Percentiles rank a stretch among this genome's conserved stretches.
Conservation (phyloP, 805 yeast genomes). For the Candida ovalis region DNA sequence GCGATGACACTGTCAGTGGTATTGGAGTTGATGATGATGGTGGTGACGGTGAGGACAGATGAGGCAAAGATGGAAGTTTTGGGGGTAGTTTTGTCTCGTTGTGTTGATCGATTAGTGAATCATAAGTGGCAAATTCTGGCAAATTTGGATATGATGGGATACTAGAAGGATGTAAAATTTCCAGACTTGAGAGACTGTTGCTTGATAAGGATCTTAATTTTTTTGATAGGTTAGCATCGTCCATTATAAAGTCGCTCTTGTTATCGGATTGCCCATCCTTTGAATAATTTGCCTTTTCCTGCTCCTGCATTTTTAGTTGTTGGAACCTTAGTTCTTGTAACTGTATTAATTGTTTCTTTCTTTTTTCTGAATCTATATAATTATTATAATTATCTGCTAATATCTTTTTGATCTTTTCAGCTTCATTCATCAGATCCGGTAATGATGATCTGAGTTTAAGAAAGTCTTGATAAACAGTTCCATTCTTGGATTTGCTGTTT, state of each 20-base stretch:
- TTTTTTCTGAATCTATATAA: conserved; percentile 20
- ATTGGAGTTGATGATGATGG: conserved; percentile 1
- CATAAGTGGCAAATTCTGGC: conserved; percentile 11
- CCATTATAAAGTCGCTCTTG: conserved; percentile 3
- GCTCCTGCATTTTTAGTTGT: conserved; percentile 19
- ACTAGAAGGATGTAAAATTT: conserved; percentile 4
- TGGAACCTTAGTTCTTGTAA: conserved; percentile 19
- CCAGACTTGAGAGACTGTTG: conserved; percentile 15
- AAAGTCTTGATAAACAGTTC: conserved; percentile 26
- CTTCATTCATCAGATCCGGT: conserved; percentile 28
- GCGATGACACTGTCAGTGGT: neutral
- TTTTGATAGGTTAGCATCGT: conserved; percentile 17
- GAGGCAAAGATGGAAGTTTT: conserved; percentile 6
- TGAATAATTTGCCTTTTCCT: conserved; percentile 9
- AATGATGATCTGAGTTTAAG: conserved; percentile 18
- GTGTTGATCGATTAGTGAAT: neutral
- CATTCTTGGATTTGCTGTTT: conserved; percentile 18
- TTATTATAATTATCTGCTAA: conserved; percentile 24
- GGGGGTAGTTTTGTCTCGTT: conserved; percentile 3
- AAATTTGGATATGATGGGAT: conserved; percentile 19
- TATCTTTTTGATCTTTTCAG: conserved; percentile 26
- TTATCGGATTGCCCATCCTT: conserved; percentile 5
- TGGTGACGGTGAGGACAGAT: neutral
- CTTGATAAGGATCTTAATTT: conserved; percentile 24
- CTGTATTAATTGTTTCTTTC: conserved; percentile 18